A percentile compares a stretch with the other conserved stretches of the same genome.
These are phyloP conservation scores for Ceratobasidium sp. DNA, from an alignment of 1,284 basidiomycete genomes.

Conservation along the genomic window DNA sequence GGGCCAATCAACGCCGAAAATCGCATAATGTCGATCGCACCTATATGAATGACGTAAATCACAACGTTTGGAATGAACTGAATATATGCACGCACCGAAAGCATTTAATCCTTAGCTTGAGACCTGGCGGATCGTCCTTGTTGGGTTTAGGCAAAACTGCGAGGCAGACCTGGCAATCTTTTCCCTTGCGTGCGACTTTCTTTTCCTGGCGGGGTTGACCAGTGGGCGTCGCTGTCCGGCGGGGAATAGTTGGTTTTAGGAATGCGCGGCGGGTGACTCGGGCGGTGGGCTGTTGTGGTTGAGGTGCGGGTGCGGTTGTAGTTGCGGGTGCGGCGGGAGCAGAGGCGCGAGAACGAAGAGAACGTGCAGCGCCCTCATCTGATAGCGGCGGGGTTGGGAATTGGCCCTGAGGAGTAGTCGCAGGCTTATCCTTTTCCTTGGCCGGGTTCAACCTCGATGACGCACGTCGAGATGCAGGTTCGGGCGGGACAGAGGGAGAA, in stretches of 20 bases:
- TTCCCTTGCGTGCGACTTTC: constrained; percentile 37
- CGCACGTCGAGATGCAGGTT: neutral
- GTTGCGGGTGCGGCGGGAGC: neutral
- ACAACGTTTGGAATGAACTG: neutral
- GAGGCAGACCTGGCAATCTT: constrained; percentile 27
- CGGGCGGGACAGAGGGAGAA: constrained; percentile 4
- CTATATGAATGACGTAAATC: no score
- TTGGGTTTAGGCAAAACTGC: constrained; percentile 6
- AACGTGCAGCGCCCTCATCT: constrained; percentile 13
- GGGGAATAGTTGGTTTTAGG: constrained; percentile 26
- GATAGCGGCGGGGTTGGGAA: constrained; percentile 23
- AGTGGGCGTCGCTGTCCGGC: constrained; percentile 7
- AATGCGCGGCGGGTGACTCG: constrained; percentile 35
- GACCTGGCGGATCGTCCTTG: neutral
- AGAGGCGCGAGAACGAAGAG: constrained; percentile 18
- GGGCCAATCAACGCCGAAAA: constrained; percentile 39
- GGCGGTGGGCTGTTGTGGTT: neutral
- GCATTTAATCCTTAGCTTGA: constrained; percentile 13
- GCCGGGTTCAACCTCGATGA: constrained; percentile 17
- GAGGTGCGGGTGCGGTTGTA: neutral
- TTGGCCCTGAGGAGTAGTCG: neutral
- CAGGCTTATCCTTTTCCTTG: constrained; percentile 15
- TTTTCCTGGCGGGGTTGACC: constrained; percentile 13
- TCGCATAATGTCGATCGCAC: constrained; percentile 36
- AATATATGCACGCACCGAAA: constrained; percentile 17